Conservation (phyloP, 805 yeast genomes). For the Sugiyamaella lignohabitans region DNA sequence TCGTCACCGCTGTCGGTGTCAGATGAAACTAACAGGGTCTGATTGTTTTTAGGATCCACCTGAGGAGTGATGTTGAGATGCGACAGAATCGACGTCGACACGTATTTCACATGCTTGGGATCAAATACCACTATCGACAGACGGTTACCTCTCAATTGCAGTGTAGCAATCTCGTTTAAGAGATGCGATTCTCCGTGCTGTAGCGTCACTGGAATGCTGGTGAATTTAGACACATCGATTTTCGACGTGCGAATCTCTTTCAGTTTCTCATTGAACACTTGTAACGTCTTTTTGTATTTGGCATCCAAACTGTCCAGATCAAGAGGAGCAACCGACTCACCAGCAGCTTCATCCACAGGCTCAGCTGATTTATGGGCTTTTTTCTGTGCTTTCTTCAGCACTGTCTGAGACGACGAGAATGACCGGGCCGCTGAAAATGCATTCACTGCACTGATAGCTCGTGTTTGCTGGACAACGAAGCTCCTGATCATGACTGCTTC, state of each 20-base stretch:
- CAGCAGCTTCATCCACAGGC: not conserved
- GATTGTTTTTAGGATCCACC: slow-evolving; percentile 63
- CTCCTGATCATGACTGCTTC: too few relatives aligned
- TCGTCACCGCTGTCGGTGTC: slow-evolving; percentile 58
- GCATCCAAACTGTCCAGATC: slow-evolving; percentile 28
- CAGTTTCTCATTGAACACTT: slow-evolving; percentile 47
- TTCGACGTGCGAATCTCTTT: slow-evolving; percentile 64
- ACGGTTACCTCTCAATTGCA: slow-evolving; percentile 36
- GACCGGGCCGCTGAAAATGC: too few relatives aligned
- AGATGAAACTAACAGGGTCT: slow-evolving; percentile 56
- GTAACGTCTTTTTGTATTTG: slow-evolving; percentile 45
- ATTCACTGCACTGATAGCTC: too few relatives aligned
- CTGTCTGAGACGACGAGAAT: not conserved
- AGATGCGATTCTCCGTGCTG: slow-evolving; percentile 41
- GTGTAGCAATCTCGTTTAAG: slow-evolving; percentile 40
- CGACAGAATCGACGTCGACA: slow-evolving; percentile 64
- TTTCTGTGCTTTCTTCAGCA: not conserved
- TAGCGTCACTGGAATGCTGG: slow-evolving; percentile 46
- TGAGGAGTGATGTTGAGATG: slow-evolving; percentile 76
- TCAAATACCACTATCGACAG: slow-evolving; percentile 81
- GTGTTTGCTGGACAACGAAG: too few relatives aligned
- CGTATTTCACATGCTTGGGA: slow-evolving; percentile 61
- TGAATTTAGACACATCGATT: slow-evolving; percentile 59
- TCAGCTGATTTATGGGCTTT: not conserved
- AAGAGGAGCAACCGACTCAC: slow-evolving; percentile 13